These are phyloP conservation scores for Kodamaea arcana DNA, from an alignment of 1,139 yeast species.

Conservation along the genomic window DNA sequence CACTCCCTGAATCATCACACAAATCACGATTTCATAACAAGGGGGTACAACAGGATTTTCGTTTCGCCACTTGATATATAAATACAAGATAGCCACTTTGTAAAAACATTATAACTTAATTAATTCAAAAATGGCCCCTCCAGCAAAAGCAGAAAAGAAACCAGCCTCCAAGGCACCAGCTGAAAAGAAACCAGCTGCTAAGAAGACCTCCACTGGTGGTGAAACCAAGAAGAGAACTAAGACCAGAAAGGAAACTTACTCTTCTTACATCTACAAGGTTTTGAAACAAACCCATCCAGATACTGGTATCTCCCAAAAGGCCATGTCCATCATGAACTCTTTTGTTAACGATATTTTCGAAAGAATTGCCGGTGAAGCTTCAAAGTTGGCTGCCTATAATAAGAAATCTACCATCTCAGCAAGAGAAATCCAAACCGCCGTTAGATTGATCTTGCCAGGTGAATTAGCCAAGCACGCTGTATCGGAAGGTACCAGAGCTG, in stretches of 20 bases:
- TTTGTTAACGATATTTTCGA: conserved; percentile 95
- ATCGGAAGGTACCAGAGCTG: conserved; percentile 99
- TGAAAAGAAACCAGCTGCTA: conserved; percentile 94
- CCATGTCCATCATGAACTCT: conserved; percentile 99
- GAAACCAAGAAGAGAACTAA: conserved; percentile 92
- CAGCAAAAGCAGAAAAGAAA: conserved; percentile 84
- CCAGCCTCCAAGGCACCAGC: conserved; percentile 99
- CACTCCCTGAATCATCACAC: background rate
- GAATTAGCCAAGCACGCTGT: conserved; percentile 99
- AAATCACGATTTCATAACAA: background rate
- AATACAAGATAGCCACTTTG: conserved; percentile 24
- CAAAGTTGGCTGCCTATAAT: conserved; percentile 99
- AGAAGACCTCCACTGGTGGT: conserved; percentile 61
- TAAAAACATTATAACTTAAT: conserved; percentile 7
- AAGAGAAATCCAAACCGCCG: conserved; percentile 99
- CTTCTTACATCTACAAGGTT: conserved; percentile 97
- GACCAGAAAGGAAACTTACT: conserved; percentile 98
- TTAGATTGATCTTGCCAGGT: conserved; percentile 98
- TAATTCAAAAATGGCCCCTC: conserved; percentile 73
- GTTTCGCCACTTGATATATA: conserved; percentile 36
- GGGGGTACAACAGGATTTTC: background rate
- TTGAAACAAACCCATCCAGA: conserved; percentile 99
- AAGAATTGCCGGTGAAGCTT: conserved; percentile 96
- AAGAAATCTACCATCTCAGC: conserved; percentile 98
- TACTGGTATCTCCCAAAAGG: conserved; percentile 99